Conservation (phyloP, 257 asterid species). For the Misopates orontium region DNA sequence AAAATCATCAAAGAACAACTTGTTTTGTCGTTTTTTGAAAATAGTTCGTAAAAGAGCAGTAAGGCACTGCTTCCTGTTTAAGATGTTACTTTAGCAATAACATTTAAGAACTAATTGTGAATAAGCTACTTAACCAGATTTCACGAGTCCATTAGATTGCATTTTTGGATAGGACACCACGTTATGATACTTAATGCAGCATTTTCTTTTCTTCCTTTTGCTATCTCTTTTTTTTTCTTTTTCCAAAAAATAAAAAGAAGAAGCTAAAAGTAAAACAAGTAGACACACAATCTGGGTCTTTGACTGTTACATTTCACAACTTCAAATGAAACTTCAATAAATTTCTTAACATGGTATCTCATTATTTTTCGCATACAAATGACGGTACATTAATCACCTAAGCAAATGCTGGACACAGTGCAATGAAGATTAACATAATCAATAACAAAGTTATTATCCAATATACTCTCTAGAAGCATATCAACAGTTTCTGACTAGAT, state of each 20-base stretch:
- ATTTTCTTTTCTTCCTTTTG: conserved; percentile 8
- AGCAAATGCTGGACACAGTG: background rate
- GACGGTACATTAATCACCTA: background rate
- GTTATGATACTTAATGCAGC: background rate
- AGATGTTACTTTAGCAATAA: too few species aligned
- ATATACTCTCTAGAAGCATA: background rate
- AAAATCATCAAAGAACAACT: background rate
- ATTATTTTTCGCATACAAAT: background rate
- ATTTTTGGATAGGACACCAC: background rate
- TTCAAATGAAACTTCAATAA: background rate
- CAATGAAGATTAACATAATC: background rate
- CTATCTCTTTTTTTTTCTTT: conserved; percentile 16
- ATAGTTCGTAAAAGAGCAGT: background rate
- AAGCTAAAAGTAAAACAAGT: conserved; percentile 2
- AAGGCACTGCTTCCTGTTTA: background rate
- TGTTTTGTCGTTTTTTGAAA: too few species aligned
- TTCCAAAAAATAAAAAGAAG: too few species aligned
- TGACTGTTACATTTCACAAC: background rate
- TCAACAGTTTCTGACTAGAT: background rate
- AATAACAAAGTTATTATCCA: background rate
- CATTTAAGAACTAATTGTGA: too few species aligned
- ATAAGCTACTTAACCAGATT: background rate
- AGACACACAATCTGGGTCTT: background rate
- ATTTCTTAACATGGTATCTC: too few species aligned
- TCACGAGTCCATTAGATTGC: conserved; percentile 5